Base-by-base conservation (phyloP, 2,329 filamentous ascomycete species). In the Tolypocladium paradoxum region DNA sequence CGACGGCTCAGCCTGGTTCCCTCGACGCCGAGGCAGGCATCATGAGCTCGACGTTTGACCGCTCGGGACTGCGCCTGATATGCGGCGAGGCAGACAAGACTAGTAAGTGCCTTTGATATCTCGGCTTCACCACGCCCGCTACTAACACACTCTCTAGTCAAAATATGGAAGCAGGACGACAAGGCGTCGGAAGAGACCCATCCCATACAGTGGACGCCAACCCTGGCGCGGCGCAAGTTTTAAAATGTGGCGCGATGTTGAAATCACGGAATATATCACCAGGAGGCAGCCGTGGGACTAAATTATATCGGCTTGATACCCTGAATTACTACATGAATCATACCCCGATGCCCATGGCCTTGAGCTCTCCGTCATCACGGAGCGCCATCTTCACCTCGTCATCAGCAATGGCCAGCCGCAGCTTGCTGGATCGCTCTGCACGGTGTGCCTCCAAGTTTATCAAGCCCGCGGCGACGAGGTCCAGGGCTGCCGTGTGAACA, bases 21-120 rank as follows among this genome's bases (percentile, higher is more conserved):
- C 74, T 99, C 27, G 91, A 97, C 63, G 93, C 93, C 6, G 93
- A 99, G 71, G 85, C 90, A 6, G 95, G 95, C 51, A 83, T 99
- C 61, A 96, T 99, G 86, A 89, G 87, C 65, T 90, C 88, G 16
- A 96, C 86, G 0, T 99, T 95, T 65, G 93, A 99, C 65, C 81
- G 81, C 55, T 96, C 91, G 0, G 93, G 93, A 0, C 66, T 96
- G 64, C 82, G 93, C 60, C 75, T 99, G 61, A 95, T 99, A 58
- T 91, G 88, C 22, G 95, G 95, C 47, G 93, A 99, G 72, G 89
- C 90, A 6, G 93, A 99, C 68, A 99, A 99, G 78, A 96, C 91
- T 0, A 96, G 78, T 82, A 67, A 69, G 78, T 71, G 18, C 12
- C n/a, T 6, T 31, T 12, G 33, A 4, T 4, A 2, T 20, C 9